Percentiles rank a stretch among this genome's conserved stretches.
Evolutionary conservation across 345 rosid species (phyloP).

Genomic region (Mercurialis annua): DNA sequence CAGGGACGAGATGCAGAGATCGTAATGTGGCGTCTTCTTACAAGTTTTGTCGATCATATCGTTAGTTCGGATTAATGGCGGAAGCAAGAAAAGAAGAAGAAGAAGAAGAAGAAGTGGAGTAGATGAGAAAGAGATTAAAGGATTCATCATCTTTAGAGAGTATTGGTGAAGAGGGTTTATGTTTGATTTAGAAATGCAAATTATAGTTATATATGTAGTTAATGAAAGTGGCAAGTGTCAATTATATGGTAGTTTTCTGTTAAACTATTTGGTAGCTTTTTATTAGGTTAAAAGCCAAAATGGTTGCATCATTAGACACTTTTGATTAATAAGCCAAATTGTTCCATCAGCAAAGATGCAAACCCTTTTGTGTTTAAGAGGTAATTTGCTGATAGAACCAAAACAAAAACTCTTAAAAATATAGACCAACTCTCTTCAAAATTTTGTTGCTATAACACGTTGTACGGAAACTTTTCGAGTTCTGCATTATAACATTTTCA

Average conservation of each 20-base stretch:
- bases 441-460: not conserved
- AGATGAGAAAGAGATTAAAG: slow-evolving; percentile 8
- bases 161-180: not conserved
- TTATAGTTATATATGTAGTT: not conserved
- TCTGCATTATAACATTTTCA: too few species aligned
- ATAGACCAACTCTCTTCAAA: not conserved
- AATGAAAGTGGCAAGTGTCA: not conserved
- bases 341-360: not conserved
- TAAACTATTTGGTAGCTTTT: not conserved
- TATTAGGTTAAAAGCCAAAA: slow-evolving; percentile 5
- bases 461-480: too few species aligned
- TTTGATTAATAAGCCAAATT: not conserved
- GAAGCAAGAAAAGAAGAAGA: slow-evolving; percentile 7
- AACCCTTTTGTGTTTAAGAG: not conserved
- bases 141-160: slow-evolving; percentile 26
- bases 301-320: slow-evolving; percentile 1
- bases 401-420: not conserved
- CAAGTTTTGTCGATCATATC: slow-evolving; percentile 54
- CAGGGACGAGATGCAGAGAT: slow-evolving; percentile 55
- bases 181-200: not conserved
- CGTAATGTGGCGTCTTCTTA: slow-evolving; percentile 60
- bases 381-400: not conserved
- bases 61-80: slow-evolving; percentile 16
- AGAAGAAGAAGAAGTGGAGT: slow-evolving; percentile 8
- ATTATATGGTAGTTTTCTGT: slow-evolving; percentile 2